A percentile compares a stretch with the other conserved stretches of the same genome.
phyloP scores from a whole-genome alignment of 352 stramenopile genomes.

The Halophytophthora batemanensis region DNA sequence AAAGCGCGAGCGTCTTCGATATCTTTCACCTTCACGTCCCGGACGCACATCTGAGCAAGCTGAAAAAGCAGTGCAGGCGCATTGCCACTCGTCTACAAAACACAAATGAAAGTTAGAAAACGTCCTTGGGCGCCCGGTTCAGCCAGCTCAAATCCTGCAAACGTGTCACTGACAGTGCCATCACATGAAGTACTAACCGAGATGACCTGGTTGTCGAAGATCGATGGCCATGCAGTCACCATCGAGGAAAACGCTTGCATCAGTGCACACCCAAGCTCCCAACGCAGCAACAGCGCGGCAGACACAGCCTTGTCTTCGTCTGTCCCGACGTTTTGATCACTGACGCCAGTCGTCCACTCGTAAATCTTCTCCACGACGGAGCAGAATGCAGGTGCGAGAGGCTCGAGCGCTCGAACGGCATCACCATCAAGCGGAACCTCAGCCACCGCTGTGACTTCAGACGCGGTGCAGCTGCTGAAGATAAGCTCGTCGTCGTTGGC shows the following conservation, averaged over 20 bases:
- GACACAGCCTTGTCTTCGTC: background rate
- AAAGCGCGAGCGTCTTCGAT: constrained; percentile 32
- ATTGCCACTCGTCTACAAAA: constrained; percentile 51
- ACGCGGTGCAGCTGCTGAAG: constrained; percentile 20
- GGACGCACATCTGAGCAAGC: constrained; percentile 53
- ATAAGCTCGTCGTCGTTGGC: constrained; percentile 20
- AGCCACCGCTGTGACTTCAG: constrained; percentile 25
- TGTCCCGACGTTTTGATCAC: constrained; percentile 9
- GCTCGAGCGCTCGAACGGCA: constrained; percentile 29
- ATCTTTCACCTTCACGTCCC: constrained; percentile 32
- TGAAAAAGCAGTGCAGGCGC: constrained; percentile 55
- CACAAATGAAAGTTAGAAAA: background rate
- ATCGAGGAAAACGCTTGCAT: constrained; percentile 55
- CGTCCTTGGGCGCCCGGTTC: constrained; percentile 1
- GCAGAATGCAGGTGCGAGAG: constrained; percentile 34
- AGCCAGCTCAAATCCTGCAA: background rate
- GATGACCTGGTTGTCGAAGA: constrained; percentile 67
- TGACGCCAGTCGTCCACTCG: constrained; percentile 23
- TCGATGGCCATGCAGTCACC: constrained; percentile 37
- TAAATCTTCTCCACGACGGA: constrained; percentile 39
- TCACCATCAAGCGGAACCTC: constrained; percentile 24
- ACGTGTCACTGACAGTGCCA: background rate
- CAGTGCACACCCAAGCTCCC: constrained; percentile 51
- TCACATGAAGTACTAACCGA: constrained; percentile 24
- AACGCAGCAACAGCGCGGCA: constrained; percentile 23